A percentile compares a stretch with the other conserved stretches of the same genome.
Conservation (phyloP, 129 eudicot genomes). For the Flaveria robusta region DNA sequence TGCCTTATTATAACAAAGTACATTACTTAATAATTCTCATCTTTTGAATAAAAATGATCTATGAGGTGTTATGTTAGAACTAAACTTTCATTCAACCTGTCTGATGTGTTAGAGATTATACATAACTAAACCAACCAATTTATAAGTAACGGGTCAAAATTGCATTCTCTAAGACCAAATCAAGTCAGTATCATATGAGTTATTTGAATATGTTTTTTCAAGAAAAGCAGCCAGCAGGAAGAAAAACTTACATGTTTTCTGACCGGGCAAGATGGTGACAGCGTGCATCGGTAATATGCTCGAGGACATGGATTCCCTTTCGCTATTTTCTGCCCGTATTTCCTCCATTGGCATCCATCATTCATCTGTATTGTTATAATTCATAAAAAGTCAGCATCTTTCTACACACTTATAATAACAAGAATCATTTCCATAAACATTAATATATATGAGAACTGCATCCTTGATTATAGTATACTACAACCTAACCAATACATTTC, state of each 20-base stretch:
- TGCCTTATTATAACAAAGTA: neutral
- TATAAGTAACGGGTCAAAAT: constrained; percentile 3
- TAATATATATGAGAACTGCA: neutral
- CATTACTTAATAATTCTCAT: neutral
- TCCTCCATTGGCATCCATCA: constrained; percentile 96
- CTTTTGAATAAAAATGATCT: neutral
- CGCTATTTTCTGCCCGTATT: constrained; percentile 85
- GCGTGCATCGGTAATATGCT: constrained; percentile 78
- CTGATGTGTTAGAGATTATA: neutral
- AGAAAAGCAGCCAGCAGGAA: constrained; percentile 18
- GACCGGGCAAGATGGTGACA: constrained; percentile 72
- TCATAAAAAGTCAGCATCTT: constrained; percentile 28
- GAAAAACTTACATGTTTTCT: constrained; percentile 67
- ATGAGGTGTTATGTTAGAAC: neutral
- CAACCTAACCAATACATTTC: constrained; percentile 13
- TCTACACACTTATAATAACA: constrained; percentile 6
- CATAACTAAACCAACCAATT: neutral
- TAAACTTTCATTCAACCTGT: neutral
- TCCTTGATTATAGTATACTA: neutral
- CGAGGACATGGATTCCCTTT: constrained; percentile 96
- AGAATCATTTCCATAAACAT: constrained; percentile 6
- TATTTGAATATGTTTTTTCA: neutral
- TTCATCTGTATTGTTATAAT: constrained; percentile 51
- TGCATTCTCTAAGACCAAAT: neutral
- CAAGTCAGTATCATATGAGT: neutral